Conservation (phyloP, 2,329 filamentous ascomycete genomes). For the Kalmusia sp. region DNA sequence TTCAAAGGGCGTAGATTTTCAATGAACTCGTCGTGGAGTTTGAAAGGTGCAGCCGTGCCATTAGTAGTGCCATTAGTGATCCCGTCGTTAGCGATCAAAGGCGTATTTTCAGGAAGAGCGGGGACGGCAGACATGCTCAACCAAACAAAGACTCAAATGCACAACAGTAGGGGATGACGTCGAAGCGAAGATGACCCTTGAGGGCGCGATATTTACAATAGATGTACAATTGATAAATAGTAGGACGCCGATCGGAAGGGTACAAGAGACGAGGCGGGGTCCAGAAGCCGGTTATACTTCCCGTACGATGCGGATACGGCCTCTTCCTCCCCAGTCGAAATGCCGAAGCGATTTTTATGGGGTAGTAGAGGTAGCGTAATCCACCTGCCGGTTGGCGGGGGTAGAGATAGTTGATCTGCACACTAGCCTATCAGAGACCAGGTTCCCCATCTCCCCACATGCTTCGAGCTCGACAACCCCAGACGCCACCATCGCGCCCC, state of each 20-base stretch:
- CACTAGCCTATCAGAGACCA: constrained; percentile 16
- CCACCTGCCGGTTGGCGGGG: not conserved
- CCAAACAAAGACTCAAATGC: not conserved
- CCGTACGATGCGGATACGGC: not conserved
- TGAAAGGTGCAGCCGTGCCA: constrained; percentile 17
- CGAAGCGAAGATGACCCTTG: not conserved
- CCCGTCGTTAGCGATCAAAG: constrained; percentile 17
- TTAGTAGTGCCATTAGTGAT: constrained; percentile 15
- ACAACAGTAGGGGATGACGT: not conserved
- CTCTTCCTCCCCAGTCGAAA: not conserved
- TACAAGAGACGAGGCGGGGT: not conserved
- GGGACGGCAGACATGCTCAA: constrained; percentile 40
- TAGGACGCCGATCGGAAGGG: not conserved
- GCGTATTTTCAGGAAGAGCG: constrained; percentile 31
- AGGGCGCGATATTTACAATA: constrained; percentile 14
- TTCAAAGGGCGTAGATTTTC: constrained; percentile 52
- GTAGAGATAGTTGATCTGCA: constrained; percentile 1
- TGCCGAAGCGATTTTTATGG: constrained; percentile 15
- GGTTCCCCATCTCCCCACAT: constrained; percentile 22
- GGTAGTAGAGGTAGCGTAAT: constrained; percentile 2
- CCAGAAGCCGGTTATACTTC: constrained; percentile 2
- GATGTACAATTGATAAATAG: constrained; percentile 17
- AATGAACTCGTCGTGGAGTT: constrained; percentile 47
- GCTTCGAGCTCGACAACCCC: no score
- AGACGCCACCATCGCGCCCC: constrained; percentile 27